Base-by-base conservation (phyloP, 1,284 basidiomycete genomes). In the Ustilago esculenta region DNA sequence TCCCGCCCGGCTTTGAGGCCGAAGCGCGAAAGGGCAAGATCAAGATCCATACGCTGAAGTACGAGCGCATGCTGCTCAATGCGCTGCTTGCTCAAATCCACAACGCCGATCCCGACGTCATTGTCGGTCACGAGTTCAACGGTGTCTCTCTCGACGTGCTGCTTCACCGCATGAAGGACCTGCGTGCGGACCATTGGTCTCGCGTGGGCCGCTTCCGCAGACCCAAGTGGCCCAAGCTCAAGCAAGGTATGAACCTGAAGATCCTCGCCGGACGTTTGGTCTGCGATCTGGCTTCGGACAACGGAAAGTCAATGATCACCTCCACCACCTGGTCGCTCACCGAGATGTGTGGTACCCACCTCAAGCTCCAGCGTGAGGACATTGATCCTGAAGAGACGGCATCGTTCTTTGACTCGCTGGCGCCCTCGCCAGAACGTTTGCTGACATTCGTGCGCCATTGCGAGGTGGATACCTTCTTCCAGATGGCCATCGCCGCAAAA, bases 321-420 rank as follows among this genome's bases (percentile, higher is more conserved):
- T 23, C 77, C 21, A 79, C 77, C 35, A 98, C 95, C 0, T 99
- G 96, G 96, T 96, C 94, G 2, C 85, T 98, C 54, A 94, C 92
- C 9, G 96, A 98, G 83, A 98, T 81, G 79, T 73, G 71, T 83
- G 87, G 87, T 65, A 92, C 93, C 0, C 91, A 96, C 80, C 87
- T 99, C 71, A 90, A 91, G 68, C 96, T 75, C 27, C 73, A 78
- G 55, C 67, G 78, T 27, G 80, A 81, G 25, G 80, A 81, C 70
- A 94, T 98, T 64, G 95, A 98, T 77, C 91, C 94, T 0, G 95
- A 97, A 70, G 95, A 98, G 76, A 94, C 92, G 0, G 89, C 92
- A 14, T 76, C 87, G 59, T 97, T 92, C 84, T 90, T 99, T 70
- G 96, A 98, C 80, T 88, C 90, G 35, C 88, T 88, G 39, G 86